These are phyloP conservation scores for Penicillium turbatum DNA, from an alignment of 495 filamentous ascomycete genomes.

Conservation along the genomic window DNA sequence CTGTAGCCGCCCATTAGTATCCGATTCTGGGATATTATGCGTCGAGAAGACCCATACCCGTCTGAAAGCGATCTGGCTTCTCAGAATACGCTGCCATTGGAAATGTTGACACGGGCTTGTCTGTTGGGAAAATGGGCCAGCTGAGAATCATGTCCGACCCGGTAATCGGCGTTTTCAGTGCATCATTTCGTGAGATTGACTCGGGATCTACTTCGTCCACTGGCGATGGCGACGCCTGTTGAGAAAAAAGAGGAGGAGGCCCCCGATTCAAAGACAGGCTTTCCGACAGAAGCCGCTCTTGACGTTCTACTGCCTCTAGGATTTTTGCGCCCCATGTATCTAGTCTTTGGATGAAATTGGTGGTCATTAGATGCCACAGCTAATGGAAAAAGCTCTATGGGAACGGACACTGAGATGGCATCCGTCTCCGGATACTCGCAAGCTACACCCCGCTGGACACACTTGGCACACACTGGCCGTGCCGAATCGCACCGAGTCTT, in stretches of 20 bases:
- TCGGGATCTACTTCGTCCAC: conserved; percentile 25
- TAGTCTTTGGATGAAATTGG: conserved; percentile 16
- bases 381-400: conserved; percentile 12
- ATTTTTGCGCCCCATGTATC: conserved; percentile 27
- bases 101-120: conserved; percentile 27
- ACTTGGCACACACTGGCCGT: conserved; percentile 28
- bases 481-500: conserved; percentile 31
- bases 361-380: conserved; percentile 14
- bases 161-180: conserved; percentile 28
- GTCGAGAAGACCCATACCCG: conserved; percentile 13
- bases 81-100: conserved; percentile 26
- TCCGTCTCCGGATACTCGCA: conserved; percentile 31
- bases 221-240: conserved; percentile 12
- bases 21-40: background rate
- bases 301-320: conserved; percentile 27
- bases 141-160: conserved; percentile 32
- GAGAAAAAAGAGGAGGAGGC: background rate
- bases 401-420: conserved; percentile 27
- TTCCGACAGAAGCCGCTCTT: conserved; percentile 24
- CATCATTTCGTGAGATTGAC: conserved; percentile 29
- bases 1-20: conserved; percentile 10
- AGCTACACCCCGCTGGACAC: conserved; percentile 25
- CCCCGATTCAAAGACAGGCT: conserved; percentile 12
- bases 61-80: conserved; percentile 24
- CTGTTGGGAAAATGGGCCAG: conserved; percentile 29